Evolutionary conservation across 768 basidiomycete genomes (phyloP).

Genomic region (Suillus decipiens): DNA sequence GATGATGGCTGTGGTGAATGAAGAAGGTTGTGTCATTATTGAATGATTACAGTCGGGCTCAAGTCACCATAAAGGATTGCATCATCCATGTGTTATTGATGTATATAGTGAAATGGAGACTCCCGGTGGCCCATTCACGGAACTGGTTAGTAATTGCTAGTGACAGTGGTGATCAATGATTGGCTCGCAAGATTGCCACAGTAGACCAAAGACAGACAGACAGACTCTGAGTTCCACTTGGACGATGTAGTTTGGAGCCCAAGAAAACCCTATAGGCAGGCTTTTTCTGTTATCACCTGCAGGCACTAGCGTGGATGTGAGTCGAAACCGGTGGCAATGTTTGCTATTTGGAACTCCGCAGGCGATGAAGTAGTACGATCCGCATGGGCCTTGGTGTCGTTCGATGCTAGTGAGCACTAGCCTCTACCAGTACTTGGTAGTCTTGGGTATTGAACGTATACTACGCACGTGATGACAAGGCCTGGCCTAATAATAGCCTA

Average conservation of each 20-base stretch:
- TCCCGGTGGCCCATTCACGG: neutral
- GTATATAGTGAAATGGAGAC: neutral
- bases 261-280: neutral
- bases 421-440: too few relatives aligned
- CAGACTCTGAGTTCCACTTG: neutral
- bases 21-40: neutral
- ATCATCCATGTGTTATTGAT: neutral
- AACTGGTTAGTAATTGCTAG: neutral
- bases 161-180: neutral
- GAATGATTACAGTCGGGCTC: neutral
- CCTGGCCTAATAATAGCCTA: too few relatives aligned
- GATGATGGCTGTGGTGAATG: neutral
- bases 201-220: neutral
- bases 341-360: too few relatives aligned
- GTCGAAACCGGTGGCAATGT: too few relatives aligned
- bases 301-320: neutral
- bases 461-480: too few relatives aligned
- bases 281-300: neutral
- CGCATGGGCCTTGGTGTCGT: too few relatives aligned
- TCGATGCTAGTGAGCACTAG: too few relatives aligned
- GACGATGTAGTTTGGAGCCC: neutral
- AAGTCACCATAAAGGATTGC: constrained; percentile 1
- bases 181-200: neutral
- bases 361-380: too few relatives aligned
- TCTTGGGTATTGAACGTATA: too few relatives aligned